Percentiles rank a stretch among this genome's conserved stretches.
Evolutionary conservation across 805 yeast genomes (phyloP).

Genomic region (Candida coquimbonensis): DNA sequence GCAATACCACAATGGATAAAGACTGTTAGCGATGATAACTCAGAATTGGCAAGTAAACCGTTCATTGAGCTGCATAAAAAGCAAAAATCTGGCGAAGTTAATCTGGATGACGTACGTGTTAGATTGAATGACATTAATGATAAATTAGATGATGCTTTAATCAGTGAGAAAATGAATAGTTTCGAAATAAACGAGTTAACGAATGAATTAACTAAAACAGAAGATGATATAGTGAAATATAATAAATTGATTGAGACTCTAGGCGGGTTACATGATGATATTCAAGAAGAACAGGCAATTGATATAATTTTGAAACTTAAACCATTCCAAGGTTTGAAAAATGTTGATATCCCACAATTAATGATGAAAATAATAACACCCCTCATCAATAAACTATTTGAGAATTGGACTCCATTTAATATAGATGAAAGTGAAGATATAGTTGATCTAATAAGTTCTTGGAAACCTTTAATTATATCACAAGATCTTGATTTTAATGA

Average conservation of each 20-base stretch:
- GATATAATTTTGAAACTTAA: background rate
- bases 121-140: constrained; percentile 12
- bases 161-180: constrained; percentile 10
- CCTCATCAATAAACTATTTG: background rate
- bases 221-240: background rate
- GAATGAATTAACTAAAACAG: background rate
- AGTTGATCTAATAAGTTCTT: constrained; percentile 23
- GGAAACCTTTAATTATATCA: constrained; percentile 18
- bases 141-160: constrained; percentile 8
- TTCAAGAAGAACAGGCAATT: background rate
- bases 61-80: constrained; percentile 32
- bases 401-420: constrained; percentile 32
- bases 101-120: constrained; percentile 9
- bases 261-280: background rate
- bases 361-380: constrained; percentile 20
- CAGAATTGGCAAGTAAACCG: constrained; percentile 28
- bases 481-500: constrained; percentile 6
- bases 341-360: constrained; percentile 10
- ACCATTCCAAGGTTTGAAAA: background rate
- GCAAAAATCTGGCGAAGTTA: constrained; percentile 19
- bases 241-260: background rate
- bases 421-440: constrained; percentile 24
- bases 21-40: constrained; percentile 11
- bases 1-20: constrained; percentile 16
- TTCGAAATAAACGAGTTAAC: constrained; percentile 6